Percentiles rank a stretch among this genome's conserved stretches.
Evolutionary conservation across 805 yeast genomes (phyloP).

Genomic region (Candida ulmi): DNA sequence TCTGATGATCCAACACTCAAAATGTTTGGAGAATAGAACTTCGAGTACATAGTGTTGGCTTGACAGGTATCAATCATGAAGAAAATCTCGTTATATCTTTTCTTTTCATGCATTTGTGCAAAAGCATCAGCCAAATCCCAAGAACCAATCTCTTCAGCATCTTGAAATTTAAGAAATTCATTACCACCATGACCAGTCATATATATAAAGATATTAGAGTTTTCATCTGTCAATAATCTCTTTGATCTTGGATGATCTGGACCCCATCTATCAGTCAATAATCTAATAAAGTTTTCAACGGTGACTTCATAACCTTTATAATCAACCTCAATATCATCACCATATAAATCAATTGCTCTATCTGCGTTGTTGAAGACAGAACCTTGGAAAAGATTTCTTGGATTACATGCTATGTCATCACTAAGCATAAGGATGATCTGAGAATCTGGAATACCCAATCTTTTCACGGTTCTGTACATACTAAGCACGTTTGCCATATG

Average conservation of each 20-base stretch:
- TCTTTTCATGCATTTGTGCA: constrained; percentile 94
- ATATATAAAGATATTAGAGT: constrained; percentile 88
- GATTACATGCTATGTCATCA: constrained; percentile 96
- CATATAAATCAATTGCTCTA: constrained; percentile 87
- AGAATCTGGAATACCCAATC: constrained; percentile 96
- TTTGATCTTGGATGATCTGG: constrained; percentile 91
- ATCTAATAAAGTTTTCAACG: constrained; percentile 90
- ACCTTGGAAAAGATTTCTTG: constrained; percentile 94
- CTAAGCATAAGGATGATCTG: constrained; percentile 94
- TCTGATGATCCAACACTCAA: constrained; percentile 89
- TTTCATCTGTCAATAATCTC: constrained; percentile 85
- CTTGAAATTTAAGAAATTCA: constrained; percentile 95
- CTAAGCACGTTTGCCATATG: constrained; percentile 96
- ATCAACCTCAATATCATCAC: constrained; percentile 93
- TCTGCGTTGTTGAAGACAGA: constrained; percentile 92
- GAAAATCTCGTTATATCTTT: constrained; percentile 88
- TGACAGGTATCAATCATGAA: constrained; percentile 99
- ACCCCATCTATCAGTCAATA: constrained; percentile 94
- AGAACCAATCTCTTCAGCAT: constrained; percentile 94
- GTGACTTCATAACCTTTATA: constrained; percentile 98
- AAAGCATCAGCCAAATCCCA: constrained; percentile 96
- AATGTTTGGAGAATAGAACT: constrained; percentile 87
- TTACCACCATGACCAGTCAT: constrained; percentile 99
- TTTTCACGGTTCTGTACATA: constrained; percentile 91
- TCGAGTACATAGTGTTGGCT: constrained; percentile 95